These are phyloP conservation scores for Venustampulla echinocandica DNA, from an alignment of 495 filamentous ascomycete genomes.

Conservation along the genomic window DNA sequence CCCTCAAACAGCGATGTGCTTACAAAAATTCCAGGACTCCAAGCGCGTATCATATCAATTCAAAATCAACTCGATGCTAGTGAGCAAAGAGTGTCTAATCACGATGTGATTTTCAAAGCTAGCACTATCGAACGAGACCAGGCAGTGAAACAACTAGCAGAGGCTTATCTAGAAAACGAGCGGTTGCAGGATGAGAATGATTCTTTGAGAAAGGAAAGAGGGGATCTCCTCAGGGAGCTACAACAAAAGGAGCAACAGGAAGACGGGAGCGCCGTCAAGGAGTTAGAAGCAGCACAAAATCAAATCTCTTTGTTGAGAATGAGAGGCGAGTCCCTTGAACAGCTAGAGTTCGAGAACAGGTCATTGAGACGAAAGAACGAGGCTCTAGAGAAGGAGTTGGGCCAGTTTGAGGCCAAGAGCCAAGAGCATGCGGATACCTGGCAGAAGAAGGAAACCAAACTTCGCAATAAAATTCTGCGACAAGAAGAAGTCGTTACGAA, in stretches of 20 bases:
- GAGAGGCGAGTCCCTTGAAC: background rate
- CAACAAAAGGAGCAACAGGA: no score
- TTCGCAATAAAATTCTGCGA: constrained; percentile 2
- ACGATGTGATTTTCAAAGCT: background rate
- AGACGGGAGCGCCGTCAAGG: no score
- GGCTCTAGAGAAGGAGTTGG: background rate
- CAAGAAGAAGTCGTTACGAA: background rate
- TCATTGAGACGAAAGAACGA: background rate
- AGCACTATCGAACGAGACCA: no score
- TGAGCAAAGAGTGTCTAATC: background rate
- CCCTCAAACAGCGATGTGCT: background rate
- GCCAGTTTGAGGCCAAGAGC: background rate
- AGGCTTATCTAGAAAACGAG: no score
- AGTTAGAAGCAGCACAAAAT: no score
- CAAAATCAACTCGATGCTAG: background rate
- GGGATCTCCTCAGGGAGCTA: no score
- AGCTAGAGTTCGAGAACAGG: background rate
- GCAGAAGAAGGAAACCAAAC: background rate
- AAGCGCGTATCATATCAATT: background rate
- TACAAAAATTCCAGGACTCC: background rate
- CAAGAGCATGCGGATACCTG: background rate
- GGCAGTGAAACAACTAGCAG: no score
- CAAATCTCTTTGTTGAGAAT: background rate
- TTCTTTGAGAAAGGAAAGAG: no score
- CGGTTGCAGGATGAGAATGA: no score